Evolutionary conservation across 1,284 basidiomycete genomes (phyloP), one percentile per base, ranked within the genome.

Genomic region (Puccinia triticina): DNA sequence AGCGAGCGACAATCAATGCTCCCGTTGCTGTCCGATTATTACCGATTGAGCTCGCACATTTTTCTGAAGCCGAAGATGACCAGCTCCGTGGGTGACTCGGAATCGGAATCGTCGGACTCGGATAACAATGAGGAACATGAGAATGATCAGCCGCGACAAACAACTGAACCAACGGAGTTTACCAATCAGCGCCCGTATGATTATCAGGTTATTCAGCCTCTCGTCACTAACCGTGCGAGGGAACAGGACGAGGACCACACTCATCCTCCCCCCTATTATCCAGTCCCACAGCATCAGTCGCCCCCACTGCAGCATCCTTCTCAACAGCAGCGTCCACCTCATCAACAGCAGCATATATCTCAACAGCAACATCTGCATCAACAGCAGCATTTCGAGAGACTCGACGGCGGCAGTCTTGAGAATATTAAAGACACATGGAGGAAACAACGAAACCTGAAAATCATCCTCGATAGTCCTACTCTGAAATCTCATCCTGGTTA

Each of bases 11-110:
- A 72, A 48, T 61, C 69, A 23, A 26, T 32, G 37, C n/a, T 75
- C n/a, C 80, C 80, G 34, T 69, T 82, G 37, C 34, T 55, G 18
- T 82, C 80, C 11, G 37, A 67, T 69, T 82, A 75, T 69, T 76
- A 82, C 46, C 46, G 66, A 37, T 46, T 82, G 43, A 67, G 73
- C 34, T 75, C 73, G 23, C 53, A 69, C 29, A 53, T 76, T 18
- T 82, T 82, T 57, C 64, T 82, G 50, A 76, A 82, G 69, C 80
- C 80, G 12, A 66, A 73, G 71, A 82, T 82, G 80, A 64, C 61
- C n/a, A 72, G 18, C 23, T 57, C 72, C 23, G 57, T 26, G 8
- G 74, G 53, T 12, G 74, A 77, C 43, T 46, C 57, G 14, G 80
- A 75, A 75, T 71, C 34, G 1, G 61, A 55, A 71, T 32, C 43